Conservation (phyloP, 768 basidiomycete genomes). For the Antrodiella citrinella region DNA sequence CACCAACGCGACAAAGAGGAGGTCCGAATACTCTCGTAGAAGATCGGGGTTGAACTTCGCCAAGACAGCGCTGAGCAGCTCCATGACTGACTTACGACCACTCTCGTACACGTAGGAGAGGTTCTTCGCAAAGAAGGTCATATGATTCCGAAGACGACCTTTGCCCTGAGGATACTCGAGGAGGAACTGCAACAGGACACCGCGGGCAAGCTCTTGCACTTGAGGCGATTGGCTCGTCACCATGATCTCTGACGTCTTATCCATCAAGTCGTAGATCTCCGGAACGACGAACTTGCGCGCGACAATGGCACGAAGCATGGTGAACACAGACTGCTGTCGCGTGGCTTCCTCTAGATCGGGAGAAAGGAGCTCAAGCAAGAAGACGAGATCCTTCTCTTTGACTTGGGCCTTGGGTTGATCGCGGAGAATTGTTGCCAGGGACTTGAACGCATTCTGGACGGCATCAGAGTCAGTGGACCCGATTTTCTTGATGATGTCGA, state of each 20-base stretch:
- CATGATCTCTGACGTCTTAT: constrained; percentile 82
- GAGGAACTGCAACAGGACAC: constrained; percentile 85
- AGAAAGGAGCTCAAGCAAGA: constrained; percentile 74
- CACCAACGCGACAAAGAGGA: constrained; percentile 86
- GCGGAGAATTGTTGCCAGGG: constrained; percentile 83
- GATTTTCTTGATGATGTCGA: constrained; percentile 72
- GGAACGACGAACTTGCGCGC: constrained; percentile 88
- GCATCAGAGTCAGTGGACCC: constrained; percentile 89
- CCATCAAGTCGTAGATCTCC: constrained; percentile 97
- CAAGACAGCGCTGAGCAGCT: constrained; percentile 78
- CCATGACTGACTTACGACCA: constrained; percentile 90
- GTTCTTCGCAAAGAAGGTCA: constrained; percentile 90
- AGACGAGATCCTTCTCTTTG: constrained; percentile 83
- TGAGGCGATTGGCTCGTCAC: constrained; percentile 88
- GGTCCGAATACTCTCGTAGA: constrained; percentile 72
- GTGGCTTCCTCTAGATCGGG: constrained; percentile 89
- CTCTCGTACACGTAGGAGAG: constrained; percentile 85
- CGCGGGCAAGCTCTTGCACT: constrained; percentile 87
- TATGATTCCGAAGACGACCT: constrained; percentile 77
- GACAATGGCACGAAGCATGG: constrained; percentile 85
- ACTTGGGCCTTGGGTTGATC: constrained; percentile 75
- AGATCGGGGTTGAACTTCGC: constrained; percentile 74
- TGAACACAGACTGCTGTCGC: constrained; percentile 80
- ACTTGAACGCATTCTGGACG: constrained; percentile 81
- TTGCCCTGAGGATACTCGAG: constrained; percentile 97